Evolutionary conservation across 306 rosid genomes (phyloP).

Genomic region (Corylus americana): DNA sequence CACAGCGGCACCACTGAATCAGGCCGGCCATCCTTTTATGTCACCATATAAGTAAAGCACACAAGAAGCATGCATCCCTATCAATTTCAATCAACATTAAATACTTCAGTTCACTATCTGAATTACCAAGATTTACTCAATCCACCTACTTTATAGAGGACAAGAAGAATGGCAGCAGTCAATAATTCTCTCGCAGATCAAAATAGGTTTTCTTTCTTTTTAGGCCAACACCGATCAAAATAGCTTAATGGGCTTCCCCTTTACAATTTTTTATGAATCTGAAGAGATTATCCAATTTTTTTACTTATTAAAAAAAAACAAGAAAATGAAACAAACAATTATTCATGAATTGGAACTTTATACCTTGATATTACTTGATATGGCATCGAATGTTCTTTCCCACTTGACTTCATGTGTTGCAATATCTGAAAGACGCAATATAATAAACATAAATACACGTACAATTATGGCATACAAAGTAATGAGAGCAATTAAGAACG

Average conservation of each 20-base stretch:
- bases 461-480: slow-evolving; percentile 15
- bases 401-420: slow-evolving; percentile 98
- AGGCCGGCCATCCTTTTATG: neutral
- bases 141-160: neutral
- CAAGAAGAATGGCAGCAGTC: neutral
- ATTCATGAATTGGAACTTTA: neutral
- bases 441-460: slow-evolving; percentile 14
- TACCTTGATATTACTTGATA: slow-evolving; percentile 99
- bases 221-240: neutral
- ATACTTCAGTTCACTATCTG: slow-evolving; percentile 12
- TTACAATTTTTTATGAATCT: neutral
- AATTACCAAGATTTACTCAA: neutral
- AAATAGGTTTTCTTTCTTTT: neutral
- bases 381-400: slow-evolving; percentile 98
- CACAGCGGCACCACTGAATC: neutral
- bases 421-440: slow-evolving; percentile 65
- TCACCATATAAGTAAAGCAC: neutral
- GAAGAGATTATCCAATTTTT: neutral
- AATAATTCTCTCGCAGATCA: slow-evolving; percentile 7
- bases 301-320: neutral
- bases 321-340: neutral
- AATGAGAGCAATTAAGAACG: neutral
- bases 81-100: slow-evolving; percentile 13
- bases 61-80: neutral
- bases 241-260: neutral